Conservation (phyloP, 1,284 basidiomycete genomes). For the Tilletia horrida region DNA sequence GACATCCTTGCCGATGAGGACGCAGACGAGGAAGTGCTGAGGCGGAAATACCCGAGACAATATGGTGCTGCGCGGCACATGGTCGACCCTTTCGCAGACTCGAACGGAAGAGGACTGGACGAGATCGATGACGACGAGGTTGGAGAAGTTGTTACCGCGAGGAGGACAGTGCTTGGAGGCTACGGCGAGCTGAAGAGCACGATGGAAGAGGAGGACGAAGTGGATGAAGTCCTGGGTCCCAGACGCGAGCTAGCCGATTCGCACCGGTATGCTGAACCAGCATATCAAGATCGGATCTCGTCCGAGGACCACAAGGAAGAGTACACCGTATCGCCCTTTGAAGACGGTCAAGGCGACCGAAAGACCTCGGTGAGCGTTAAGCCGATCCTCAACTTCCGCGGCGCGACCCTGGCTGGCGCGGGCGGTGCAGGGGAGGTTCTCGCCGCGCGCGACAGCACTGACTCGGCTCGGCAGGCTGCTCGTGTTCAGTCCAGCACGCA, state of each 20-base stretch:
- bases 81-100: constrained; percentile 3
- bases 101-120: background rate
- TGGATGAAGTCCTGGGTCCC: background rate
- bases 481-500: background rate
- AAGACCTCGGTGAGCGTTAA: background rate
- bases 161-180: constrained; percentile 24
- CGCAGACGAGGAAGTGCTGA: constrained; percentile 26
- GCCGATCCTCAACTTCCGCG: constrained; percentile 12
- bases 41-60: constrained; percentile 3
- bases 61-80: background rate
- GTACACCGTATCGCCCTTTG: constrained; percentile 39
- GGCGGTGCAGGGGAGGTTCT: no score
- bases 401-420: background rate
- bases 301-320: constrained; percentile 23
- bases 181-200: background rate
- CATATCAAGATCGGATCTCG: constrained; percentile 11
- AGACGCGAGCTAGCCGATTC: background rate
- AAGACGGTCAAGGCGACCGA: constrained; percentile 23
- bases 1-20: constrained; percentile 51
- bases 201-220: constrained; percentile 4
- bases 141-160: constrained; percentile 18
- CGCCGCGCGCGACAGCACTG: background rate
- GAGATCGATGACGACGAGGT: constrained; percentile 12
- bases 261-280: constrained; percentile 1
- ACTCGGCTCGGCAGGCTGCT: background rate